Evolutionary conservation across 2,329 filamentous ascomycete genomes (phyloP).

Genomic region (Bertia moriformis): DNA sequence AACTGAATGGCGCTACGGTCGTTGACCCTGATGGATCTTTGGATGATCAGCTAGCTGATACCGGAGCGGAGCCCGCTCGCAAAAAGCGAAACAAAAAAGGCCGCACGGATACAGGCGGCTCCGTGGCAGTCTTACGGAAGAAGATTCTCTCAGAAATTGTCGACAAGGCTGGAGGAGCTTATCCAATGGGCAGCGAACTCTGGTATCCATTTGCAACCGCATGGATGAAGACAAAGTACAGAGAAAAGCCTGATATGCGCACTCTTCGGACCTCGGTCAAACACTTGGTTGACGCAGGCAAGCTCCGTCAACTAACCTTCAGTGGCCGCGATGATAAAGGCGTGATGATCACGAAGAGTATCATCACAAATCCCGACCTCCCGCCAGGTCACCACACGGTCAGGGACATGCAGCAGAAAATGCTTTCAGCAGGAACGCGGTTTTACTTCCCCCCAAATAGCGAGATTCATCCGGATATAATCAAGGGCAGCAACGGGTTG

Average conservation of each 20-base stretch:
- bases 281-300: constrained; percentile 29
- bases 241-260: constrained; percentile 30
- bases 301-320: constrained; percentile 35
- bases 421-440: constrained; percentile 25
- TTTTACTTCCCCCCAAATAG: constrained; percentile 26
- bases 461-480: constrained; percentile 18
- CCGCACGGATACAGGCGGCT: constrained; percentile 13
- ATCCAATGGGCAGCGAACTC: constrained; percentile 37
- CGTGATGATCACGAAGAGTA: constrained; percentile 27
- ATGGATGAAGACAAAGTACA: constrained; percentile 29
- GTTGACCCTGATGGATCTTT: too few species aligned
- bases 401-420: constrained; percentile 28
- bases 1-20: too few species aligned
- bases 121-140: constrained; percentile 24
- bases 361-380: constrained; percentile 30
- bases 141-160: constrained; percentile 38
- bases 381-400: constrained; percentile 26
- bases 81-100: too few species aligned
- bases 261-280: constrained; percentile 34
- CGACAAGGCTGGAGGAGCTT: constrained; percentile 34
- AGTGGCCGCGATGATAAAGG: constrained; percentile 30
- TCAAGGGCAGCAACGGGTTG: constrained; percentile 2
- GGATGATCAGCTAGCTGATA: too few species aligned
- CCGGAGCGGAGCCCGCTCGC: too few species aligned
- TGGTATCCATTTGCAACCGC: constrained; percentile 33